phyloP scores from a whole-genome alignment of 805 yeast species.

The Candida berthetii region DNA sequence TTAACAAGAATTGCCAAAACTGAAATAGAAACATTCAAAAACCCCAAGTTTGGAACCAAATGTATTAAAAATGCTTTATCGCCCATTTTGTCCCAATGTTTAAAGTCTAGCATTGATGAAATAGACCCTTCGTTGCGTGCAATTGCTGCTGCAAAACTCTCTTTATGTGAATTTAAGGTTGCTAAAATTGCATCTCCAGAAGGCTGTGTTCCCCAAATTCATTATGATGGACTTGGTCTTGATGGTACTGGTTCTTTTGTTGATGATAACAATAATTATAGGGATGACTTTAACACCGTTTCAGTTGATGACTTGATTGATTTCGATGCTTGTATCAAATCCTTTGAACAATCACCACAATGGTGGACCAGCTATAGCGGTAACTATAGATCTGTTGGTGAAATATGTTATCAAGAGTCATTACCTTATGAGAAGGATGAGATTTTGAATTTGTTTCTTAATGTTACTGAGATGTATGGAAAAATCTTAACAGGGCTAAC shows the following conservation, averaged over 20 bases:
- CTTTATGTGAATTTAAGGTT: conserved; percentile 49
- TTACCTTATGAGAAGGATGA: conserved; percentile 48
- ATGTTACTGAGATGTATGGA: conserved; percentile 34
- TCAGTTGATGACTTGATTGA: conserved; percentile 6
- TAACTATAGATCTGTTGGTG: conserved; percentile 46
- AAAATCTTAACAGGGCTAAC: conserved; percentile 10
- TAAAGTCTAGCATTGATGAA: conserved; percentile 33
- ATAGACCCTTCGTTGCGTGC: conserved; percentile 24
- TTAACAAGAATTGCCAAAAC: neutral
- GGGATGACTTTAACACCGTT: conserved; percentile 3
- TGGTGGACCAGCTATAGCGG: conserved; percentile 77
- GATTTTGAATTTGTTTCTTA: conserved; percentile 36
- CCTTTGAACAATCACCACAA: conserved; percentile 40
- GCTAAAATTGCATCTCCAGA: conserved; percentile 30
- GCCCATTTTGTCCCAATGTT: conserved; percentile 34
- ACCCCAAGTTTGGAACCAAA: conserved; percentile 9
- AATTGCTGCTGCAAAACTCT: conserved; percentile 38
- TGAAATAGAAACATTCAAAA: conserved; percentile 2
- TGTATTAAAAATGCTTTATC: conserved; percentile 36
- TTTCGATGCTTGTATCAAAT: conserved; percentile 30
- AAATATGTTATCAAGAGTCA: conserved; percentile 46
- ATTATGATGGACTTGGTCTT: neutral
- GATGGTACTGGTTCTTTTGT: no score
- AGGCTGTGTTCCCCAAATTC: conserved; percentile 8
- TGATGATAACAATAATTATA: conserved; percentile 21